phyloP scores from a whole-genome alignment of 495 filamentous ascomycete genomes.

The Emericellopsis terricola region DNA sequence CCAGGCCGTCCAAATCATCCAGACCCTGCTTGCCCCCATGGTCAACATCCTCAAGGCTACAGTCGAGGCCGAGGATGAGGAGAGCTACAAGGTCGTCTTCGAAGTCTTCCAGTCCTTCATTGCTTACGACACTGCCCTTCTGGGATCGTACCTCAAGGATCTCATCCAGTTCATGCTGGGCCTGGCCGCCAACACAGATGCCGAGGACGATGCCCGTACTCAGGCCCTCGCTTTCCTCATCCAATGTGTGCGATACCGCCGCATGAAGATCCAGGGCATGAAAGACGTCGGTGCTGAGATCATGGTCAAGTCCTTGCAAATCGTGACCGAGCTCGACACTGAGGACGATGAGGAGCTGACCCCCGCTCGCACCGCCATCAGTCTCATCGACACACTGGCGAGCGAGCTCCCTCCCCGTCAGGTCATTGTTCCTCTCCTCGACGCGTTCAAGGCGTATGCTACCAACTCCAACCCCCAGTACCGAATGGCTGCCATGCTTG shows the following conservation, averaged over 20 bases:
- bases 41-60: slow-evolving; percentile 73
- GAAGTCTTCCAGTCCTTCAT: slow-evolving; percentile 96
- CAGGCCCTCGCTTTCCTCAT: slow-evolving; percentile 90
- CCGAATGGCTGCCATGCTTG: slow-evolving; percentile 77
- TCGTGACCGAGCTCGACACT: slow-evolving; percentile 66
- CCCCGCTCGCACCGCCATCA: slow-evolving; percentile 73
- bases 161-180: slow-evolving; percentile 90
- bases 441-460: slow-evolving; percentile 67
- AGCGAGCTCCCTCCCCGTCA: slow-evolving; percentile 79
- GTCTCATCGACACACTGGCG: slow-evolving; percentile 75
- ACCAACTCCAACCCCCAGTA: slow-evolving; percentile 51
- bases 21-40: slow-evolving; percentile 69
- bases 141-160: slow-evolving; percentile 75
- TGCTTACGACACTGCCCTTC: slow-evolving; percentile 69
- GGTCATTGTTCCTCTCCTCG: slow-evolving; percentile 82
- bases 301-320: slow-evolving; percentile 66
- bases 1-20: slow-evolving; percentile 50
- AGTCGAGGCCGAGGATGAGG: slow-evolving; percentile 63
- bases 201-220: slow-evolving; percentile 67
- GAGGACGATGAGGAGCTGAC: slow-evolving; percentile 88
- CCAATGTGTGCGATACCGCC: slow-evolving; percentile 78
- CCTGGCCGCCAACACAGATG: slow-evolving; percentile 50
- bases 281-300: slow-evolving; percentile 60
- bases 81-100: slow-evolving; percentile 72
- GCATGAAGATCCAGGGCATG: slow-evolving; percentile 85